phyloP scores from a whole-genome alignment of 2,329 filamentous ascomycete species.

The Talaromyces sp. region DNA sequence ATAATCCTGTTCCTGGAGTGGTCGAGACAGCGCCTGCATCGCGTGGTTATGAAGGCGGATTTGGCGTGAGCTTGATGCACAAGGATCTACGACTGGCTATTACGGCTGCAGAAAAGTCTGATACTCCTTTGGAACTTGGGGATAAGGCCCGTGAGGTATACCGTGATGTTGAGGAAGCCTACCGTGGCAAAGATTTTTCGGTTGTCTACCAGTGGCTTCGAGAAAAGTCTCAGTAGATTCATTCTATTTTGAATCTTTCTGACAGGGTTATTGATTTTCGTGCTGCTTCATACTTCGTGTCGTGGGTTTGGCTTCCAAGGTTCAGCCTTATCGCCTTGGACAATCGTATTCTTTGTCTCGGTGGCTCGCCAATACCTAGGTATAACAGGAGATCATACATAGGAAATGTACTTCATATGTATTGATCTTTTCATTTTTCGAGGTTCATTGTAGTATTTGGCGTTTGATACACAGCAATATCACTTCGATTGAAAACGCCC shows the following conservation, averaged over 20 bases:
- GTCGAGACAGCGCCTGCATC: slow-evolving; percentile 73
- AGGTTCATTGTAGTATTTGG: too few relatives aligned
- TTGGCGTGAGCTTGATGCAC: slow-evolving; percentile 76
- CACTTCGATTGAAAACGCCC: too few relatives aligned
- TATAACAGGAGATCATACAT: too few relatives aligned
- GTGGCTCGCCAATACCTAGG: too few relatives aligned
- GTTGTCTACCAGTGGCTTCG: slow-evolving; percentile 74
- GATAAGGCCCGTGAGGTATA: slow-evolving; percentile 68
- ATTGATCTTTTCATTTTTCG: too few relatives aligned
- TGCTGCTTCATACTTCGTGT: too few relatives aligned
- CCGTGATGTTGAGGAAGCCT: slow-evolving; percentile 63
- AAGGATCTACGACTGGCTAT: slow-evolving; percentile 78
- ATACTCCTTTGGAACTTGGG: slow-evolving; percentile 67
- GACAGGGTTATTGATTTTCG: not conserved
- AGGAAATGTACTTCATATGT: too few relatives aligned
- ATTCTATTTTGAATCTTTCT: not conserved
- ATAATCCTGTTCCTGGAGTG: slow-evolving; percentile 90
- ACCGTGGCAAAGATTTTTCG: slow-evolving; percentile 76
- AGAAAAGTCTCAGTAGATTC: slow-evolving; percentile 34
- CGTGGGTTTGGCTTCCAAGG: too few relatives aligned
- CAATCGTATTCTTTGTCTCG: not conserved
- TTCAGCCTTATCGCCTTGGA: not conserved
- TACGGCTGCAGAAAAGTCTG: slow-evolving; percentile 68
- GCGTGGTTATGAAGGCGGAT: slow-evolving; percentile 76
- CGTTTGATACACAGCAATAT: too few relatives aligned